These are phyloP conservation scores for Nakazawaea anatomiae DNA, from an alignment of 805 yeast genomes.

Conservation along the genomic window DNA sequence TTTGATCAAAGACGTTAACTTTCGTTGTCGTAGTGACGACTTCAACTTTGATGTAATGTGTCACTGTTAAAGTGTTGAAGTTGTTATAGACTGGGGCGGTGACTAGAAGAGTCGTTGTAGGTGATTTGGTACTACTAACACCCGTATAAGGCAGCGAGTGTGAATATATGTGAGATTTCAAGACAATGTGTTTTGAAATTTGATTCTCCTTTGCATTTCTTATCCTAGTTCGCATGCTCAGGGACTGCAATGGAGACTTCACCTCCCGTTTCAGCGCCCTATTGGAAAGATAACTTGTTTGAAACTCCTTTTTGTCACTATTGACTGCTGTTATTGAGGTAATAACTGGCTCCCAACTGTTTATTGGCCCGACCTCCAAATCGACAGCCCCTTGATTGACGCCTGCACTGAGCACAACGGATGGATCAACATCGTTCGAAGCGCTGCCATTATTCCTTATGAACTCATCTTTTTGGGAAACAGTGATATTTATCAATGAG, in stretches of 20 bases:
- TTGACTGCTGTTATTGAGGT: too few relatives aligned
- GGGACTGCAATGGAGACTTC: too few relatives aligned
- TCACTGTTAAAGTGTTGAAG: not conserved
- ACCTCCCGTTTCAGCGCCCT: too few relatives aligned
- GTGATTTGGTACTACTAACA: too few relatives aligned
- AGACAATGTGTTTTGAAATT: too few relatives aligned
- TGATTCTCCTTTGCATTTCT: not conserved
- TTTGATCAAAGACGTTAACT: not conserved
- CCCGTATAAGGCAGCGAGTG: too few relatives aligned
- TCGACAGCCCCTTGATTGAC: too few relatives aligned
- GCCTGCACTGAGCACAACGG: not conserved
- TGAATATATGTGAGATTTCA: not conserved
- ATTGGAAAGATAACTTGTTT: too few relatives aligned
- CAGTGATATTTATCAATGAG: not conserved
- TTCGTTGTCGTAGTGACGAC: not conserved
- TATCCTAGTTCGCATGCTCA: too few relatives aligned
- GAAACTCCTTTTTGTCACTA: too few relatives aligned
- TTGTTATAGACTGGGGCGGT: not conserved
- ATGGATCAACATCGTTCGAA: slow-evolving; percentile 13
- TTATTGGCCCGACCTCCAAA: too few relatives aligned
- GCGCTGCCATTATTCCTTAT: slow-evolving; percentile 12
- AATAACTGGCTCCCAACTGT: too few relatives aligned
- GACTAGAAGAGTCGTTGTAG: not conserved
- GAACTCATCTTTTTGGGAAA: not conserved
- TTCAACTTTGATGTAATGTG: not conserved